phyloP scores from a whole-genome alignment of 1,139 yeast species.

The Geotrichum klebahnii region DNA sequence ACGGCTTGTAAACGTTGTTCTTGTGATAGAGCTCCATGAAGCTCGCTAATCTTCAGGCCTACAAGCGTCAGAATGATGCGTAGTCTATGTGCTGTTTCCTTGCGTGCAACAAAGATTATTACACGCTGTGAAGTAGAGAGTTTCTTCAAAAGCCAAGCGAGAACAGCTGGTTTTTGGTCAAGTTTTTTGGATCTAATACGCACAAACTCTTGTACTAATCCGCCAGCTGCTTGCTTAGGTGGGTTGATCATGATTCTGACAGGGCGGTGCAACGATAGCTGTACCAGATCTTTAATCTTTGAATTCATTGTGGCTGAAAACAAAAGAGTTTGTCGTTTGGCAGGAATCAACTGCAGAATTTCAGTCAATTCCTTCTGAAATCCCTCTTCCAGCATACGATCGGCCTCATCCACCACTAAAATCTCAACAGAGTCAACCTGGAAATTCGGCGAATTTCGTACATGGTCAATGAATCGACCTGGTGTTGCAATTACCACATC shows the following conservation, averaged over 20 bases:
- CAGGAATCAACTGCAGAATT: slow-evolving; percentile 78
- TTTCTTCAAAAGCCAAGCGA: slow-evolving; percentile 64
- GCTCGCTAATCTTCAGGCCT: slow-evolving; percentile 87
- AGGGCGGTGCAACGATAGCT: slow-evolving; percentile 81
- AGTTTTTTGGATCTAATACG: slow-evolving; percentile 85
- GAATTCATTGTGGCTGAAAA: slow-evolving; percentile 98
- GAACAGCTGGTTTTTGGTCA: slow-evolving; percentile 71
- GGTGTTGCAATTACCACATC: slow-evolving; percentile 97
- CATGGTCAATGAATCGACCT: slow-evolving; percentile 94
- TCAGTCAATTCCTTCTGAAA: slow-evolving; percentile 92
- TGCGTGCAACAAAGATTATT: slow-evolving; percentile 86
- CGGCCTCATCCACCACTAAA: slow-evolving; percentile 94
- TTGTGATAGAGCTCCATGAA: slow-evolving; percentile 91
- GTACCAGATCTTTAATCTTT: slow-evolving; percentile 79
- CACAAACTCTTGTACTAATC: slow-evolving; percentile 85
- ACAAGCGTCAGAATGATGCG: slow-evolving; percentile 74
- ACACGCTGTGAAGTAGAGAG: slow-evolving; percentile 47
- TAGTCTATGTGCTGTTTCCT: slow-evolving; percentile 82
- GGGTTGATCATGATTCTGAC: slow-evolving; percentile 95
- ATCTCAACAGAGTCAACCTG: slow-evolving; percentile 88
- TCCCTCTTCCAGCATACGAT: slow-evolving; percentile 98
- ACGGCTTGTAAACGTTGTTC: slow-evolving; percentile 90
- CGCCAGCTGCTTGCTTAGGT: slow-evolving; percentile 86
- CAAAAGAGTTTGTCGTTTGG: slow-evolving; percentile 84
- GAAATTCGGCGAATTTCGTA: slow-evolving; percentile 90